These are phyloP conservation scores for Scleromitrula shiraiana DNA, from an alignment of 2,329 filamentous ascomycete genomes.

Conservation along the genomic window DNA sequence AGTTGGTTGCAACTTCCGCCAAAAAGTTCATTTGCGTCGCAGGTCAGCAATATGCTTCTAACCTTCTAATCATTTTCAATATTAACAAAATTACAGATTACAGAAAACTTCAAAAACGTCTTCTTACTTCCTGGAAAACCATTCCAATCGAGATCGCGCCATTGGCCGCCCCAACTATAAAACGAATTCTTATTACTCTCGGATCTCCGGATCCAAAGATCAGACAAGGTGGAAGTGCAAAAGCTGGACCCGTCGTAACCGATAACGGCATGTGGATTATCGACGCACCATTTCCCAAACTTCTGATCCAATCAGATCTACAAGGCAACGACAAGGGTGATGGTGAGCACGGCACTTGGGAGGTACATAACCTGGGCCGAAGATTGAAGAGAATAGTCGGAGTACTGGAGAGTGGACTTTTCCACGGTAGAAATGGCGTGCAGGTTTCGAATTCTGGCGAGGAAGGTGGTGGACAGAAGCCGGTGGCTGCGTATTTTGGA, in stretches of 20 bases:
- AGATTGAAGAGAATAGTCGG: slow-evolving; percentile 76
- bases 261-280: slow-evolving; percentile 87
- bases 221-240: slow-evolving; percentile 63
- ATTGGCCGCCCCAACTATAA: slow-evolving; percentile 69
- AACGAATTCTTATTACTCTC: slow-evolving; percentile 61
- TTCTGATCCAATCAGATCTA: slow-evolving; percentile 55
- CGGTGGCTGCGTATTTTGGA: slow-evolving; percentile 90
- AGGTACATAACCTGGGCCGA: slow-evolving; percentile 65
- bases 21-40: slow-evolving; percentile 84
- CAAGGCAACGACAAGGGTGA: slow-evolving; percentile 39
- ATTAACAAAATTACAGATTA: slow-evolving; percentile 55
- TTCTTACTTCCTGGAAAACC: slow-evolving; percentile 69
- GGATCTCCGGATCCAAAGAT: slow-evolving; percentile 66
- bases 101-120: slow-evolving; percentile 72
- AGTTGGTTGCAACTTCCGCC: slow-evolving; percentile 79
- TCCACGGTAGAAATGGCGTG: slow-evolving; percentile 71
- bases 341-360: slow-evolving; percentile 64
- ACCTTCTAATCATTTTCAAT: not conserved
- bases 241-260: slow-evolving; percentile 76
- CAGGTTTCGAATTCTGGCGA: slow-evolving; percentile 54
- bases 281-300: slow-evolving; percentile 76
- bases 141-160: slow-evolving; percentile 94
- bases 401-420: slow-evolving; percentile 86
- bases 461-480: slow-evolving; percentile 72
- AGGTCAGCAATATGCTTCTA: slow-evolving; percentile 41